phyloP scores from a whole-genome alignment of 345 rosid species.

The Eucalyptus lansdowneana region DNA sequence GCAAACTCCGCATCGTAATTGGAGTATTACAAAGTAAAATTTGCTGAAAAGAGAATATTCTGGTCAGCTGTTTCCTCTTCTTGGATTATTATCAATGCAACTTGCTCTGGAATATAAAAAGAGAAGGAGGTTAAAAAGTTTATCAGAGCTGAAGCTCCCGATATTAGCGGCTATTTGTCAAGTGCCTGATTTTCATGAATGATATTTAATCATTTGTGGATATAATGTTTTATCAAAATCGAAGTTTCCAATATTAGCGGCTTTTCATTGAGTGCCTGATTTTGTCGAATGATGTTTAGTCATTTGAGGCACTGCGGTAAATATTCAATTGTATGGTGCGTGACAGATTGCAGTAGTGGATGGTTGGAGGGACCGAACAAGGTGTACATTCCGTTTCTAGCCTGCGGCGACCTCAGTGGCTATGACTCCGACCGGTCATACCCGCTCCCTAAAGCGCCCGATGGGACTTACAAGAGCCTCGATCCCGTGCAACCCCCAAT shows the following conservation, averaged over 20 bases:
- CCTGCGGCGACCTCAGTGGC: conserved; percentile 83
- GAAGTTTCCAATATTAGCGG: neutral
- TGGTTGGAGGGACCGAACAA: conserved; percentile 91
- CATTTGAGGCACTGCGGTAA: neutral
- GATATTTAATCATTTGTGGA: neutral
- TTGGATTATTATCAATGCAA: neutral
- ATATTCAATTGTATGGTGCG: neutral
- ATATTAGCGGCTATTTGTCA: neutral
- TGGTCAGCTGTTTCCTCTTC: neutral
- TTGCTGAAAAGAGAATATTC: neutral
- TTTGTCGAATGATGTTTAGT: neutral
- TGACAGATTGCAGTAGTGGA: conserved; percentile 80
- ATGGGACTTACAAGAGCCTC: conserved; percentile 66
- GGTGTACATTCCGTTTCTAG: conserved; percentile 86
- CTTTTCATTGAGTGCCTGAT: neutral
- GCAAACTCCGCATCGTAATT: neutral
- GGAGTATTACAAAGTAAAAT: neutral
- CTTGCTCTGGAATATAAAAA: neutral
- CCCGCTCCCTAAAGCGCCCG: conserved; percentile 70
- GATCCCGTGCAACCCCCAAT: conserved; percentile 92
- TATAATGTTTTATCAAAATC: neutral
- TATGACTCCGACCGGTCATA: conserved; percentile 92
- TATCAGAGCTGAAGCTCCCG: neutral
- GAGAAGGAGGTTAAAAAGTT: neutral
- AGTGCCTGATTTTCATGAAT: neutral